A percentile compares a stretch with the other conserved stretches of the same genome.
These are phyloP conservation scores for Macaranga tanarius DNA, from an alignment of 441 rosid species.

Conservation along the genomic window DNA sequence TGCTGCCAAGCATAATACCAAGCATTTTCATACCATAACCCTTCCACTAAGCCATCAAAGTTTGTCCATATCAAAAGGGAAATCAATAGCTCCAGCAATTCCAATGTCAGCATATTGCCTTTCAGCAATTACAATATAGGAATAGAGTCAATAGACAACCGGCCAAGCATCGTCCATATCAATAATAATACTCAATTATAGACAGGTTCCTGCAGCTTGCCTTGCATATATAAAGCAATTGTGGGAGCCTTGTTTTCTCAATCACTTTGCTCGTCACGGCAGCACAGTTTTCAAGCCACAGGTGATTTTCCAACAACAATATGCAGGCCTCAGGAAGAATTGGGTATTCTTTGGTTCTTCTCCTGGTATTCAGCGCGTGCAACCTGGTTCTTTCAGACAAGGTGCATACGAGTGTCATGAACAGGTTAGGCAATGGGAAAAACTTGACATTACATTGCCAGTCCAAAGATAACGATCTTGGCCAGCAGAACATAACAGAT, in stretches of 20 bases:
- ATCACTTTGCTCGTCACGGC: neutral
- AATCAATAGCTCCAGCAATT: neutral
- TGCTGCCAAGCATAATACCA: too few species aligned
- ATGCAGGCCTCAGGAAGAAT: slow-evolving; percentile 10
- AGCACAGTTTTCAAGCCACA: neutral
- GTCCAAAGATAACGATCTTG: slow-evolving; percentile 54
- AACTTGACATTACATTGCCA: slow-evolving; percentile 51
- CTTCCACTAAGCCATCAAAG: neutral
- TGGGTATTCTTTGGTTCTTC: neutral
- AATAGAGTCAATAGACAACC: neutral
- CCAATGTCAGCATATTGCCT: neutral
- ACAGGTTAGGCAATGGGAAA: slow-evolving; percentile 40
- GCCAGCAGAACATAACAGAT: slow-evolving; percentile 43
- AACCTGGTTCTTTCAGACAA: slow-evolving; percentile 20
- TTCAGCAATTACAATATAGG: neutral
- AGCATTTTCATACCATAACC: too few species aligned
- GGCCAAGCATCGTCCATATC: neutral
- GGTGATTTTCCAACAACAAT: neutral
- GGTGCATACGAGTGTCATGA: slow-evolving; percentile 40
- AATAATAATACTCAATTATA: neutral
- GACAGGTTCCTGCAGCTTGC: neutral
- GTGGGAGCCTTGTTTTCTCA: neutral
- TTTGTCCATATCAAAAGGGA: neutral
- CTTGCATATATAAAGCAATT: neutral
- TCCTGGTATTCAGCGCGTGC: slow-evolving; percentile 23